phyloP scores from a whole-genome alignment of 768 basidiomycete species.

The Mycena latifolia region DNA sequence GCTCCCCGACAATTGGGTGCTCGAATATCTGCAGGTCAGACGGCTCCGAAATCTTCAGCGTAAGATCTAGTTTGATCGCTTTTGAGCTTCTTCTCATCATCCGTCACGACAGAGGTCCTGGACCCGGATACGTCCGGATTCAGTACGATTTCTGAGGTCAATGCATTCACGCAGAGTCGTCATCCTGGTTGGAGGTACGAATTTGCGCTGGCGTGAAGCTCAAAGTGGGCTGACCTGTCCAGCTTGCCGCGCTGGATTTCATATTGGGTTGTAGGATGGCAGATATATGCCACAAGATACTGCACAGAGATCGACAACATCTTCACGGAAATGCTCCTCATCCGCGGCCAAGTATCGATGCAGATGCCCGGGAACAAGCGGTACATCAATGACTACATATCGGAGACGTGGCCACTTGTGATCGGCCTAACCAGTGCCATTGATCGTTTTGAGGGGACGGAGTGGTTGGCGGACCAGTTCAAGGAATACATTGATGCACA shows the following conservation, averaged over 20 bases:
- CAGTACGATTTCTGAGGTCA: constrained; percentile 24
- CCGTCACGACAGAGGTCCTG: constrained; percentile 18
- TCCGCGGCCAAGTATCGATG: background rate
- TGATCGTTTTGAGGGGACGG: background rate
- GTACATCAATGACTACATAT: constrained; percentile 15
- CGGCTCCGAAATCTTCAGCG: constrained; percentile 28
- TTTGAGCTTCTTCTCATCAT: background rate
- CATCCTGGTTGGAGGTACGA: no score
- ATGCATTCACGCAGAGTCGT: no score
- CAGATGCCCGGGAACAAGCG: constrained; percentile 34
- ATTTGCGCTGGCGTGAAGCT: no score
- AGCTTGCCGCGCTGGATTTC: no score
- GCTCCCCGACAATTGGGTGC: no score
- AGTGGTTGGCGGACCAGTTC: background rate
- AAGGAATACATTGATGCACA: background rate
- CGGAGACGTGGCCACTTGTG: background rate
- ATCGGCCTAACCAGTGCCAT: constrained; percentile 6
- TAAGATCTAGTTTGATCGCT: background rate
- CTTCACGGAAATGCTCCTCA: constrained; percentile 19
- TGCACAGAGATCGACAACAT: constrained; percentile 29
- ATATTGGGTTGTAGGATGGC: no score
- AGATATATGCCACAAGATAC: no score
- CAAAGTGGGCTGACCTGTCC: no score
- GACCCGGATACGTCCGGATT: constrained; percentile 26
- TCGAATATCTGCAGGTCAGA: no score